Base-by-base conservation (phyloP, 2,329 filamentous ascomycete species). In the Diaporthe eres region DNA sequence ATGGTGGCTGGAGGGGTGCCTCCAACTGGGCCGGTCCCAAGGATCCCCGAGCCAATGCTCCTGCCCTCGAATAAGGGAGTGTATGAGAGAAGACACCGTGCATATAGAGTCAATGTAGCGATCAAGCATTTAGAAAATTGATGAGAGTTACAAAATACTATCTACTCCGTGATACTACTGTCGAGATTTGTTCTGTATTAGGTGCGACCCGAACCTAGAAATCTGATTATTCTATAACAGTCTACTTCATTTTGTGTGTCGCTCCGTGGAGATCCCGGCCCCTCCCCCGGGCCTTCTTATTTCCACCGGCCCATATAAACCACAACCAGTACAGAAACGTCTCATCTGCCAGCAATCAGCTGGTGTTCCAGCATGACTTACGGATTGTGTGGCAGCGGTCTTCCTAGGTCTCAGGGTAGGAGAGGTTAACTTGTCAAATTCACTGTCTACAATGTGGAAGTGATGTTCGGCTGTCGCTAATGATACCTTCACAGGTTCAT, bases 21-120 rank as follows among this genome's bases (percentile, higher is more conserved):
- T 58, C 55, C 31, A 58, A 58, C 55, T 58, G 55, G 55, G 55
- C 55, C 17, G 55, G 55, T 34, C 55, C 55, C 17, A 58, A 58
- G 55, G 55, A 58, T 17, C 55, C 55, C 8, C 31, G 55, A n/a
- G 31, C 55, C 19, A 58, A 58, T 58, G 55, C 55, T 2, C 55
- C 55, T 58, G 55, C 55, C 31, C 55, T 58, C 25, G 55, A 58
- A n/a, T 58, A 37, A 58, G 19, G 3, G 31, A n/a, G 17, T 37
- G 31, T 28, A n/a, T 15, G n/a, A 15, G 9, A 22, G 9, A 34
- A 34, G 8, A 34, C 3, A 19, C 15, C 17, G 12, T 5, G 31
- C 15, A 58, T 12, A 34, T 37, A 58, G 28, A 58, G 28, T 37
- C 55, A 58, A 22, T 37, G 8, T 34, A 58, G 28, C 31, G 37